Evolutionary conservation across 148 eudicot genomes (phyloP).

Genomic region (Chenopodium berlandieri): DNA sequence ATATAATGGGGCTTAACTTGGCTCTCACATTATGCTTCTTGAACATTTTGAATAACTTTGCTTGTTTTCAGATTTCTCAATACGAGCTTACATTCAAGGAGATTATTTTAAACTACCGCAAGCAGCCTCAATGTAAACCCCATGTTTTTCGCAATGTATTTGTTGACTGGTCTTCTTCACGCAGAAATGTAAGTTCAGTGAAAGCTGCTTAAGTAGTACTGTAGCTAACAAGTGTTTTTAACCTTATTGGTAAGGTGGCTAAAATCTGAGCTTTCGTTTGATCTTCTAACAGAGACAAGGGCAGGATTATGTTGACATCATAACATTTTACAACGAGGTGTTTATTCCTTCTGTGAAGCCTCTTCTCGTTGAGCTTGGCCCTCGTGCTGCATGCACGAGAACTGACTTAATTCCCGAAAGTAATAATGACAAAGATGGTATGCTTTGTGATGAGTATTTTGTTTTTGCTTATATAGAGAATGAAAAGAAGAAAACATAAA

Average conservation of each 20-base stretch:
- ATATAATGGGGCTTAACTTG: not conserved
- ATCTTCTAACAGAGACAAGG: slow-evolving; percentile 60
- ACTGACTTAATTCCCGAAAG: slow-evolving; percentile 44
- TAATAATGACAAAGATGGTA: slow-evolving; percentile 52
- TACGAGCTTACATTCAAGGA: slow-evolving; percentile 76
- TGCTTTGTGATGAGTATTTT: not conserved
- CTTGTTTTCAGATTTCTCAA: slow-evolving; percentile 67
- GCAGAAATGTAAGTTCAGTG: slow-evolving; percentile 45
- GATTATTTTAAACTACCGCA: slow-evolving; percentile 77
- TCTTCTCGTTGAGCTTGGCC: slow-evolving; percentile 75
- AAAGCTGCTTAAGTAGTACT: not conserved
- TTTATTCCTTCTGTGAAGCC: slow-evolving; percentile 89
- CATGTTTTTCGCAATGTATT: slow-evolving; percentile 87
- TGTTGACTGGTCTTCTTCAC: slow-evolving; percentile 79
- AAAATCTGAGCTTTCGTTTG: slow-evolving; percentile 16
- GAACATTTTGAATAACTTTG: slow-evolving; percentile 7
- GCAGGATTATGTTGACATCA: slow-evolving; percentile 88
- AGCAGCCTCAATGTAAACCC: slow-evolving; percentile 89
- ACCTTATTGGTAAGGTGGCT: not conserved
- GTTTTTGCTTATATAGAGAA: not conserved
- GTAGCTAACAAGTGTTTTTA: not conserved
- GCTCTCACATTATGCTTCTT: not conserved
- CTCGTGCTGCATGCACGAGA: slow-evolving; percentile 42
- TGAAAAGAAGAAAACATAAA: not conserved
- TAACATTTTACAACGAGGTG: slow-evolving; percentile 87